Evolutionary conservation across 805 yeast genomes (phyloP), one percentile per base, ranked within the genome.

Genomic region (Sugiyamaella floridensis): DNA sequence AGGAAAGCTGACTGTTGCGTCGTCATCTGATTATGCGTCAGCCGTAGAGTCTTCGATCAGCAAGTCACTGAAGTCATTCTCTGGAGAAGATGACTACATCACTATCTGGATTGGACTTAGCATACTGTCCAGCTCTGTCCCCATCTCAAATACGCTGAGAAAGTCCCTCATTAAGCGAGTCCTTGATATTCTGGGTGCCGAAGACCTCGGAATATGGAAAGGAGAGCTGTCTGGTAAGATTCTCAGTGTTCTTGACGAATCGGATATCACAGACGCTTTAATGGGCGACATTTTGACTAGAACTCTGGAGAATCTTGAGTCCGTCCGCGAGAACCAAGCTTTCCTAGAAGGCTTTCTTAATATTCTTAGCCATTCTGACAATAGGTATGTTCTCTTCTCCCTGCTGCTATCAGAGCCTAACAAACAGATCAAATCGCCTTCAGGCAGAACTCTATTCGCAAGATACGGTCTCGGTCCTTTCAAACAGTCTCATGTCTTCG

Each of bases 401-500:
- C 26, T 4, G 26, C 26, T 4, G 26, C 26, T 22, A 4, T 22
- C 26, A 6, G 26, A 3, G 26, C 26, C 26, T 22, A 22, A 22
- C 26, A 22, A 22, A 22, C 26, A 22, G 26, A 22, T 32, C 9
- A 32, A 32, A 4, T 32, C 12, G n/a, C n/a, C 37, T 32, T 11
- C 37, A 5, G 9, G 37, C 4, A 32, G 37, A 32, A 4, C n/a
- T 32, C n/a, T 32, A 11, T 32, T 32, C 37, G 37, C n/a, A 10
- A 8, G 9, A 11, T 32, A 32, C 37, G 9, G 37, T 32, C 37
- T 32, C 37, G 4, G n/a, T 14, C 37, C n/a, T 49, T 4, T 15
- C 34, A 2, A 41, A 40, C 11, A 14, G 41, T 9, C 42, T 55
- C 10, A 10, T 43, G 45, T 34, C 53, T 42, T 78, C 89, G 8